Evolutionary conservation across 2,329 filamentous ascomycete genomes (phyloP).

Genomic region (Coniella lustricola): DNA sequence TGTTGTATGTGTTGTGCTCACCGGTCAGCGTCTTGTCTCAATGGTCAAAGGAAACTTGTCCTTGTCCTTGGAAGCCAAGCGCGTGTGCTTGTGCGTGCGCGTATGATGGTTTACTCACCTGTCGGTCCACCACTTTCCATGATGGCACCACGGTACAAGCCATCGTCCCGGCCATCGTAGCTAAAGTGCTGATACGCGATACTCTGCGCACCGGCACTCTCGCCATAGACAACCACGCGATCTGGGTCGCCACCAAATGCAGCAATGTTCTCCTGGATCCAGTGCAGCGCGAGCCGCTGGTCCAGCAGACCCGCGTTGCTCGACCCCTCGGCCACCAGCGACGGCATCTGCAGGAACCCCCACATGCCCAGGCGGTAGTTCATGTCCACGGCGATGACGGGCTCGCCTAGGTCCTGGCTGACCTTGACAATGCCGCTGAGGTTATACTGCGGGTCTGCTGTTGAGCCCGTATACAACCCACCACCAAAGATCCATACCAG

Average conservation of each 20-base stretch:
- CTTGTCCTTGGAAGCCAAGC: no score
- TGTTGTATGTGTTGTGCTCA: neutral
- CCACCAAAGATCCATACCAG: constrained; percentile 54
- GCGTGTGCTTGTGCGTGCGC: neutral
- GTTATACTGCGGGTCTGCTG: constrained; percentile 53
- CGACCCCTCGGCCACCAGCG: constrained; percentile 34
- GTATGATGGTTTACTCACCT: neutral
- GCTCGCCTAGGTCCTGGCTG: constrained; percentile 43
- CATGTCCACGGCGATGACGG: constrained; percentile 46
- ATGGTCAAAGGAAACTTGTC: no score
- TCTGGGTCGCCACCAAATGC: constrained; percentile 42
- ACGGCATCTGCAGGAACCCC: constrained; percentile 44
- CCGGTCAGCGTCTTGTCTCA: no score
- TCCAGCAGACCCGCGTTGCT: constrained; percentile 45
- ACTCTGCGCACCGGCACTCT: constrained; percentile 35
- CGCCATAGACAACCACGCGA: constrained; percentile 43
- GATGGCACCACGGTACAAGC: constrained; percentile 47
- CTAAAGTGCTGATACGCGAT: constrained; percentile 44
- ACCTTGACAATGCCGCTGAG: constrained; percentile 53
- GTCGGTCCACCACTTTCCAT: constrained; percentile 41
- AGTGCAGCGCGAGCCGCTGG: constrained; percentile 40
- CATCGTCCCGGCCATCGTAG: constrained; percentile 48
- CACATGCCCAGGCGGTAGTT: constrained; percentile 48
- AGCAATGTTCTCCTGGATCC: constrained; percentile 47
- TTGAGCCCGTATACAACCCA: constrained; percentile 43